Percentiles rank a stretch among this genome's conserved stretches.
These are phyloP conservation scores for Camellia lanceoleosa DNA, from an alignment of 148 eudicot species.

Conservation along the genomic window DNA sequence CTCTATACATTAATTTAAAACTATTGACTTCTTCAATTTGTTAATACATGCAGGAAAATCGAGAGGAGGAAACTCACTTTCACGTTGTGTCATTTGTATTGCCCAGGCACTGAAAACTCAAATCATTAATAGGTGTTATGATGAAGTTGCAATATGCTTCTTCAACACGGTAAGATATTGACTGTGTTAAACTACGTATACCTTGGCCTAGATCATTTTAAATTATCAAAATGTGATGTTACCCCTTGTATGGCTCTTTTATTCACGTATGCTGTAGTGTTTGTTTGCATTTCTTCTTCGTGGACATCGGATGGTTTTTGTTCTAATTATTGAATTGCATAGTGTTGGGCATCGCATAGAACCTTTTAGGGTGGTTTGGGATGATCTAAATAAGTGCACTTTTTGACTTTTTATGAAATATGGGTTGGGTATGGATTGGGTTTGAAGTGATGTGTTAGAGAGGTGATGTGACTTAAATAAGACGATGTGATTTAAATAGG, in stretches of 20 bases:
- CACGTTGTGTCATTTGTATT: slow-evolving; percentile 65
- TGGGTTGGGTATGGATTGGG: too few species aligned
- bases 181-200: not conserved
- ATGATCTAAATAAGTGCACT: too few species aligned
- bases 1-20: not conserved
- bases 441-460: too few species aligned
- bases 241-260: not conserved
- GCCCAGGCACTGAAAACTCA: slow-evolving; percentile 74
- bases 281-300: not conserved
- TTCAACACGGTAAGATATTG: slow-evolving; percentile 76
- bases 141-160: slow-evolving; percentile 88
- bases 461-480: too few species aligned
- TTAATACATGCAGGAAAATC: slow-evolving; percentile 56
- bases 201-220: not conserved
- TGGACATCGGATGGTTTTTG: not conserved
- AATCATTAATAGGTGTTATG: slow-evolving; percentile 81
- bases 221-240: not conserved
- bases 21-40: slow-evolving; percentile 6
- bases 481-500: too few species aligned
- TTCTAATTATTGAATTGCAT: not conserved
- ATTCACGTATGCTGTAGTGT: not conserved
- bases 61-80: slow-evolving; percentile 59
- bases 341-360: not conserved
- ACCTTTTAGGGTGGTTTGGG: too few species aligned
- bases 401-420: too few species aligned